phyloP scores from a whole-genome alignment of 345 rosid genomes.

The Gossypium arboreum region DNA sequence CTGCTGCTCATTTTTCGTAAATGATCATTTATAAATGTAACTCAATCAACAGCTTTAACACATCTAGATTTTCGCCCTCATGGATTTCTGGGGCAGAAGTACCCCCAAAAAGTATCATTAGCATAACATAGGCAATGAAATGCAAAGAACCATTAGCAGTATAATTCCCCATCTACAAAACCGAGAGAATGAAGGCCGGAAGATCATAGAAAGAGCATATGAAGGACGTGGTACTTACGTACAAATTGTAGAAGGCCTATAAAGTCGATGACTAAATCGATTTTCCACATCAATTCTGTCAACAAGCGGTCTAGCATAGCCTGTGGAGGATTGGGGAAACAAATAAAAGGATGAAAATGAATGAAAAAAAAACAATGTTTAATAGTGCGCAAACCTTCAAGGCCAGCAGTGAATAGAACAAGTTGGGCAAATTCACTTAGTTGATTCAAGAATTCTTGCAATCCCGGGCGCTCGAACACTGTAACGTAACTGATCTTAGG shows the following conservation, averaged over 20 bases:
- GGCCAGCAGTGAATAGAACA: slow-evolving; percentile 88
- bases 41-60: background rate
- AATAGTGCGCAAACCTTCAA: slow-evolving; percentile 63
- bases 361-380: background rate
- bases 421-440: slow-evolving; percentile 79
- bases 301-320: slow-evolving; percentile 94
- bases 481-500: slow-evolving; percentile 73
- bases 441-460: slow-evolving; percentile 69
- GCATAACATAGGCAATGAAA: background rate
- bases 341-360: background rate
- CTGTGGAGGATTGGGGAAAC: slow-evolving; percentile 28
- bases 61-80: too few relatives aligned
- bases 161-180: background rate
- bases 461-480: slow-evolving; percentile 92
- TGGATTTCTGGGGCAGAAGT: too few relatives aligned
- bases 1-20: background rate
- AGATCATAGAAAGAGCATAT: background rate
- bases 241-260: slow-evolving; percentile 91
- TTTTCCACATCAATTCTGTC: slow-evolving; percentile 76
- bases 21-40: background rate
- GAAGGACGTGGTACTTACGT: slow-evolving; percentile 54
- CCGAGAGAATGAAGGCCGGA: background rate
- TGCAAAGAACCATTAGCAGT: background rate
- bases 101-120: too few relatives aligned
- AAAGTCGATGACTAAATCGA: slow-evolving; percentile 65